phyloP scores from a whole-genome alignment of 2,329 filamentous ascomycete genomes.

The Cytospora piceicola region DNA sequence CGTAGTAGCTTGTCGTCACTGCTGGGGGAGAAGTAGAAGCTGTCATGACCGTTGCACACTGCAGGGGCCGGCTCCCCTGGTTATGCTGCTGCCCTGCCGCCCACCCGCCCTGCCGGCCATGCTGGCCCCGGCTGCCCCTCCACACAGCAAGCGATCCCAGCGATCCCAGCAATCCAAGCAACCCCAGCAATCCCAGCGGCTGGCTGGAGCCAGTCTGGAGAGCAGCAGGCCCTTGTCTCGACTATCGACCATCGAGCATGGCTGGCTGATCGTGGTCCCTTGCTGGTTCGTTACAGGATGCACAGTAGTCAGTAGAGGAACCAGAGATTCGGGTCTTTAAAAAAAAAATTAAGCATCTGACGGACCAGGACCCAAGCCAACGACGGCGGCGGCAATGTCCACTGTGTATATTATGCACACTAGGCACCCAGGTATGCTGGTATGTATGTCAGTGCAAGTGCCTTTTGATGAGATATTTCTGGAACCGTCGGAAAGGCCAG shows the following conservation, averaged over 20 bases:
- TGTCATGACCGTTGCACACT: background rate
- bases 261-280: slow-evolving; percentile 16
- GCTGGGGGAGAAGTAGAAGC: background rate
- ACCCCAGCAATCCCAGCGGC: background rate
- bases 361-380: slow-evolving; percentile 9
- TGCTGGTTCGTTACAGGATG: slow-evolving; percentile 12
- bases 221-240: background rate
- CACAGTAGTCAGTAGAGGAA: slow-evolving; percentile 18
- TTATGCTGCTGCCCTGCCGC: background rate
- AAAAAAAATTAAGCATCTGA: slow-evolving; percentile 27
- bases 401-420: background rate
- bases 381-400: slow-evolving; percentile 4
- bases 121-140: background rate
- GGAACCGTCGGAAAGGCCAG: background rate
- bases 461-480: background rate
- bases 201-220: slow-evolving; percentile 1
- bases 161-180: background rate
- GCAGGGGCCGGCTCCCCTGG: slow-evolving; percentile 1
- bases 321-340: slow-evolving; percentile 29
- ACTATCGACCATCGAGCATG: slow-evolving; percentile 2
- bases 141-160: slow-evolving; percentile 1
- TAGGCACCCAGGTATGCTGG: too few relatives aligned
- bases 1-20: background rate
- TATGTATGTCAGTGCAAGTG: background rate
- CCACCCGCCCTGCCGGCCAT: background rate